Conservation (phyloP, 495 filamentous ascomycete species). For the Aspergillus indologenus region DNA sequence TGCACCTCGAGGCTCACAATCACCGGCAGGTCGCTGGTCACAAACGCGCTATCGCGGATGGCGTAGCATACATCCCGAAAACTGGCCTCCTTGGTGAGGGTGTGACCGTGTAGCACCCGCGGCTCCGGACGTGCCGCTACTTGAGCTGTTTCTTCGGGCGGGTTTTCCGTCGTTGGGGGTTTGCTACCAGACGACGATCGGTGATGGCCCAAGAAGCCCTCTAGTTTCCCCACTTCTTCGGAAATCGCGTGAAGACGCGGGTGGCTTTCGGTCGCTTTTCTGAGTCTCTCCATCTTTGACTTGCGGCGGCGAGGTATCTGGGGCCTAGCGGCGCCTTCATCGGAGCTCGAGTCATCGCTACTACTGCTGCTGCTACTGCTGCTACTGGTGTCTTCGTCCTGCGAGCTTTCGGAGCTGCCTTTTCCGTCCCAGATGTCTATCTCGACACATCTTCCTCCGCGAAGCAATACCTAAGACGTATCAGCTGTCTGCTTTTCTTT, state of each 20-base stretch:
- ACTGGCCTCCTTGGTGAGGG: conserved; percentile 78
- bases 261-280: conserved; percentile 19
- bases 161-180: conserved; percentile 25
- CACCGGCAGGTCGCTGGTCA: conserved; percentile 69
- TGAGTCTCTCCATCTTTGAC: conserved; percentile 17
- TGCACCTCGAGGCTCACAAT: conserved; percentile 92
- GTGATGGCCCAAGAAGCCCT: conserved; percentile 25
- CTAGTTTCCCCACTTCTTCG: conserved; percentile 18
- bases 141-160: not conserved
- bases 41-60: conserved; percentile 76
- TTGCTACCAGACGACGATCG: conserved; percentile 14
- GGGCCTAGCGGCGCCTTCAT: conserved; percentile 12
- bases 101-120: conserved; percentile 82
- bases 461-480: conserved; percentile 55
- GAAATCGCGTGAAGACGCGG: conserved; percentile 20
- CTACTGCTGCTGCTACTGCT: conserved; percentile 27
- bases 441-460: conserved; percentile 90
- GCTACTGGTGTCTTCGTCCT: conserved; percentile 25
- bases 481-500: not conserved
- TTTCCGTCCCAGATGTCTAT: conserved; percentile 96
- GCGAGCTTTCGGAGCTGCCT: conserved; percentile 30
- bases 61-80: conserved; percentile 82
- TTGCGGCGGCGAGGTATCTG: conserved; percentile 20
- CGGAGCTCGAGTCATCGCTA: conserved; percentile 25
- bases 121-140: conserved; percentile 57